Evolutionary conservation across 768 basidiomycete species (phyloP).

Genomic region (Ramaria rubella): DNA sequence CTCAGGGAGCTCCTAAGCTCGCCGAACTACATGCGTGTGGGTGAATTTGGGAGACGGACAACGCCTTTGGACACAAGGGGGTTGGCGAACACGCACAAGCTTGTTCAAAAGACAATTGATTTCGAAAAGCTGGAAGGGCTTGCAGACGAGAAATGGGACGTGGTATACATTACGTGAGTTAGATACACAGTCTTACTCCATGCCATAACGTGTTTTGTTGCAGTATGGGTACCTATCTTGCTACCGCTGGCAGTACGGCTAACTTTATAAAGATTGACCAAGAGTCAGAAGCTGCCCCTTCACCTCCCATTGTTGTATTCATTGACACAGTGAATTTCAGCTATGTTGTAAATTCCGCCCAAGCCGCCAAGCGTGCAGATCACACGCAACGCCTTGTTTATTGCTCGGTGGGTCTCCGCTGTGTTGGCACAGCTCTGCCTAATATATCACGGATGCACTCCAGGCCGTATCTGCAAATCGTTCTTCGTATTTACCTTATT

Average conservation of each 20-base stretch:
- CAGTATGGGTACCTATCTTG: conserved; percentile 63
- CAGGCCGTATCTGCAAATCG: conserved; percentile 47
- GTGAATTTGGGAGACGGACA: conserved; percentile 64
- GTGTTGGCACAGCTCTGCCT: background rate
- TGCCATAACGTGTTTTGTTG: background rate
- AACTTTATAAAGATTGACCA: conserved; percentile 73
- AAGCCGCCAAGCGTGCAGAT: conserved; percentile 48
- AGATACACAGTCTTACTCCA: background rate
- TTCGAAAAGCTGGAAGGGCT: conserved; percentile 59
- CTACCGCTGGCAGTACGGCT: conserved; percentile 52
- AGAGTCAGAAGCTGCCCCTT: conserved; percentile 41
- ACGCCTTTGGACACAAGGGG: conserved; percentile 27
- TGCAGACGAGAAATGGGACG: conserved; percentile 58
- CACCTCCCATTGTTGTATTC: too few relatives aligned
- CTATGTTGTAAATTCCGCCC: conserved; percentile 70
- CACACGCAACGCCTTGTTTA: conserved; percentile 61
- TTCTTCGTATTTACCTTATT: conserved; percentile 46
- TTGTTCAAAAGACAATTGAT: conserved; percentile 61
- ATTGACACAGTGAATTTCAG: too few relatives aligned
- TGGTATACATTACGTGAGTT: conserved; percentile 65
- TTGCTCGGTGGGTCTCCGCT: conserved; percentile 44
- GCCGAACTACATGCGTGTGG: conserved; percentile 28
- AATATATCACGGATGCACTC: background rate
- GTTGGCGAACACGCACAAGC: conserved; percentile 39
- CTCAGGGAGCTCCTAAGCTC: conserved; percentile 56